Evolutionary conservation across 2,329 filamentous ascomycete species (phyloP), one percentile per base, ranked within the genome.

Genomic region (Fusarium kyushuense): DNA sequence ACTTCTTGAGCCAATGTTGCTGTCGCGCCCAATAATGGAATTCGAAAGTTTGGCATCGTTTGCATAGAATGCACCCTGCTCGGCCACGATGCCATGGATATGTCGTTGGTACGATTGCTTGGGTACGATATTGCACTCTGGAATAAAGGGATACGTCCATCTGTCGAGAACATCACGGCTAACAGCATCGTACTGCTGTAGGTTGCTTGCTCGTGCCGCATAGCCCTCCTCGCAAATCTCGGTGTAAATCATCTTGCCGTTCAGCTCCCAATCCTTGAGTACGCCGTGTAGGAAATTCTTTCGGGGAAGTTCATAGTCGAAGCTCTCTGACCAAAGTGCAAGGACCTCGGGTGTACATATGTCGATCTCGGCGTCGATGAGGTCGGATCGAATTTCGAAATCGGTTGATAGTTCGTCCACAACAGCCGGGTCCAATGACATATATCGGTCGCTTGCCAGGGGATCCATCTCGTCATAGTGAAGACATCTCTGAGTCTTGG

Each of bases 291-390:
- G 81, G 74, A 97, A 97, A 74, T 97, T 93, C 73, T 90, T 91
- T 55, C 94, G 88, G 2, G 95, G 93, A 10, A 94, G 86, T 77
- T 97, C 94, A 78, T 97, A 98, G 78, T 99, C 95, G 74, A 98
- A 99, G 76, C 94, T 97, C 80, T 99, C 96, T 11, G 94, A 96
- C 93, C 96, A 99, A 58, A 98, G 82, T 10, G 94, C 94, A 42
- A 98, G 86, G 11, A 97, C 94, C 76, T 98, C 96, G 0, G 95
- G 94, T 1, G 96, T 98, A 80, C 95, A 98, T 68, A 99, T 98
- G 77, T 99, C 96, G 74, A 99, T 96, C 53, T 93, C 92, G 72
- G 93, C 94, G 78, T 99, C 96, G 65, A 98, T 92, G 60, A 99
- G 82, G 79, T 99, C 95, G 67, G 91, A 88, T 38, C 94, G 89